These are phyloP conservation scores for Colletotrichum tofieldiae DNA, from an alignment of 2,329 filamentous ascomycete species.

Conservation along the genomic window DNA sequence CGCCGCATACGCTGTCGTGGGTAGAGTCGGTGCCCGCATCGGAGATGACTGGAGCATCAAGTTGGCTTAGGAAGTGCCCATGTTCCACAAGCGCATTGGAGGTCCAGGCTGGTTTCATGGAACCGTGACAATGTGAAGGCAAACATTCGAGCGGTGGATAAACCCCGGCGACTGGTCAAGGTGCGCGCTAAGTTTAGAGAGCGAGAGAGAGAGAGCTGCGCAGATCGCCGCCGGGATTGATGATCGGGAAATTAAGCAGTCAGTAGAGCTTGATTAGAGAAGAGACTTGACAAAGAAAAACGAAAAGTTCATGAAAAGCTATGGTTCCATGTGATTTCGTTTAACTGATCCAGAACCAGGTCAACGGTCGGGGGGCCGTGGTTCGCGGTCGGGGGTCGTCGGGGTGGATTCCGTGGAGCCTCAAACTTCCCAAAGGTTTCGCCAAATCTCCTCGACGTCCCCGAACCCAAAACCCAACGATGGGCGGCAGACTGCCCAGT, in stretches of 20 bases:
- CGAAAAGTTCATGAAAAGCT: background rate
- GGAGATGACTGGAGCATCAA: conserved; percentile 69
- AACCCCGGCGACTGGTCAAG: conserved; percentile 20
- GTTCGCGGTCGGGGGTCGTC: background rate
- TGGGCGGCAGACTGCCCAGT: background rate
- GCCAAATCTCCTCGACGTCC: background rate
- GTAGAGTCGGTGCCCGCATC: conserved; percentile 66
- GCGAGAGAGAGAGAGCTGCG: conserved; percentile 5
- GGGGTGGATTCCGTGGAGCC: conserved; percentile 30
- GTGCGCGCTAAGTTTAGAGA: conserved; percentile 24
- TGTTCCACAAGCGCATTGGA: background rate
- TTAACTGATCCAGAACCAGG: conserved; percentile 9
- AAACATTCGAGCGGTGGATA: conserved; percentile 4
- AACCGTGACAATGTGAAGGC: no score
- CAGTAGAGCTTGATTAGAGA: conserved; percentile 18
- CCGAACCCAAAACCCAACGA: background rate
- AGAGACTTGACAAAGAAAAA: conserved; percentile 10
- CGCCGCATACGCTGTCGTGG: conserved; percentile 68
- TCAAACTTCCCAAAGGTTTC: background rate
- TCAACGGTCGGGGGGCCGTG: background rate
- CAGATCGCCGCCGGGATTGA: conserved; percentile 29
- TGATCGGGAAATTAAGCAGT: background rate
- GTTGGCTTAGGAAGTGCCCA: conserved; percentile 45
- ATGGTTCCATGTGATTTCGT: conserved; percentile 24
- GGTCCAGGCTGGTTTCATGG: background rate